Base-by-base conservation (phyloP, 306 rosid species). In the Trifolium pratense region DNA sequence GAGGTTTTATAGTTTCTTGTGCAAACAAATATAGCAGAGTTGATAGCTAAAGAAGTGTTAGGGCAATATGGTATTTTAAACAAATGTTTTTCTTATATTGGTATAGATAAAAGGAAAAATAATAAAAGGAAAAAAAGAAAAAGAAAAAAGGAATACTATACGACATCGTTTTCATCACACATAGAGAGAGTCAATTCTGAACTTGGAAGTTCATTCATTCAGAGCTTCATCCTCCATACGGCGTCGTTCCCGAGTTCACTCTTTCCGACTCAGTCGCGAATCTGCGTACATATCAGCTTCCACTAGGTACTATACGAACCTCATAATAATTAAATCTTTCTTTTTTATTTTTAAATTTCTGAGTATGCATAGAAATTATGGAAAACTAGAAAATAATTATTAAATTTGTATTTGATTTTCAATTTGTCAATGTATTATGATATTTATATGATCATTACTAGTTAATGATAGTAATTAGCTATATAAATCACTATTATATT, bases 271-370 rank as follows among this genome's bases (percentile, higher is more conserved):
- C 26, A 3, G 32, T 75, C n/a, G 32, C 12, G 17, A 26, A 66
- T 42, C 40, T 17, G 59, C 34, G 15, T 85, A 80, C 14, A 82
- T 73, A 66, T 83, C 76, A 87, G 80, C 73, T 89, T 84, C 84
- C 80, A 78, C 68, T 79, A 87, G 89, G 97, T 76, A 32, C n/a
- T 5, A 1, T 59, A 43, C 17, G 32, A 68, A 60, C 9, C 40
- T 64, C 57, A 3, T 1, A 39, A 6, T 34, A 16, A 57, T 46
- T 17, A 12, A 57, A 5, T 18, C 18, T 48, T 74, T 1, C 25
- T 58, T 36, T 20, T 36, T 31, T 15, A 16, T 60, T 60, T 13
- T 62, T 45, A 37, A 21, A 16, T 53, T 29, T 29, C 32, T 29
- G 4, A 6, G 5, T 29, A 29, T 29, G 32, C 6, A 26, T 29